phyloP scores from a whole-genome alignment of 2,329 filamentous ascomycete genomes.

The Colletotrichum aenigma region DNA sequence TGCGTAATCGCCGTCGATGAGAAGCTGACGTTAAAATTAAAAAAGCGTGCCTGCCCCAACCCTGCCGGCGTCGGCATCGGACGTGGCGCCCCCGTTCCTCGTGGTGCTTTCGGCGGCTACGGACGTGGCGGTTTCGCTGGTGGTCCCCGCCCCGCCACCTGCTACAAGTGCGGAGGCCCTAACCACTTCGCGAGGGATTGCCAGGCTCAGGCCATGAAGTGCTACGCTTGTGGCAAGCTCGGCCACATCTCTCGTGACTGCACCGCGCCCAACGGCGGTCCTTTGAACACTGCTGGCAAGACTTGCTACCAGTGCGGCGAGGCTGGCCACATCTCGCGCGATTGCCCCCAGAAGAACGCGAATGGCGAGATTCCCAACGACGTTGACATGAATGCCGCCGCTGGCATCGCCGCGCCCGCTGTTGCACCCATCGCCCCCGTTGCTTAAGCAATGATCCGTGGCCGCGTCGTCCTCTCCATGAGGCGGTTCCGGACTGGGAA shows the following conservation, averaged over 20 bases:
- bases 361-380: slow-evolving; percentile 53
- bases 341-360: slow-evolving; percentile 79
- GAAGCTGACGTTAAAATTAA: slow-evolving; percentile 42
- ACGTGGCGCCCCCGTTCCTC: slow-evolving; percentile 70
- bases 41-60: slow-evolving; percentile 80
- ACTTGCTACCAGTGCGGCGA: slow-evolving; percentile 98
- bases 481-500: not conserved
- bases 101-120: slow-evolving; percentile 72
- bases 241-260: slow-evolving; percentile 91
- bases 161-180: slow-evolving; percentile 81
- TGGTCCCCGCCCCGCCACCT: slow-evolving; percentile 71
- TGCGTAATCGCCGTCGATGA: not conserved
- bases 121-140: slow-evolving; percentile 78
- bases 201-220: slow-evolving; percentile 98
- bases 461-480: not conserved
- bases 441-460: slow-evolving; percentile 30
- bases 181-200: slow-evolving; percentile 99
- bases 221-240: slow-evolving; percentile 95
- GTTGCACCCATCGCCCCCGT: slow-evolving; percentile 45
- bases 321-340: slow-evolving; percentile 93
- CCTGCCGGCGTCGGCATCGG: slow-evolving; percentile 67
- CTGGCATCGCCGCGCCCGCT: slow-evolving; percentile 37
- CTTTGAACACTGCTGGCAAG: slow-evolving; percentile 94
- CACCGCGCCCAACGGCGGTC: slow-evolving; percentile 94
- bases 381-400: slow-evolving; percentile 47